Conservation (phyloP, 2,329 filamentous ascomycete genomes). For the Amauroascus niger region DNA sequence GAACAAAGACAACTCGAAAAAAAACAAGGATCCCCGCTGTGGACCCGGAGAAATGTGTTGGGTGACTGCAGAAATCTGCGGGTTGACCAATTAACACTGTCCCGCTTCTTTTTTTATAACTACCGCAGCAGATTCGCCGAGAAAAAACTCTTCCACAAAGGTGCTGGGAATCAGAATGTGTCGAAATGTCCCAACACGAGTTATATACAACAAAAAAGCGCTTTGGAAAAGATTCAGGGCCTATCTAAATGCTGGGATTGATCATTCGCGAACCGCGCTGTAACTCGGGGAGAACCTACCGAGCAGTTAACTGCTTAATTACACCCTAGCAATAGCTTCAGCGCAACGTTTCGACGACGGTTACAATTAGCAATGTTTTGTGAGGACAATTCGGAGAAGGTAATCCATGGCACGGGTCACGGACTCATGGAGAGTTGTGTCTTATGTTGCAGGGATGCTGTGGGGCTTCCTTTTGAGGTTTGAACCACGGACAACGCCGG, state of each 20-base stretch:
- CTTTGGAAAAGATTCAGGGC: background rate
- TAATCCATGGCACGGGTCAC: background rate
- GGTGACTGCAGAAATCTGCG: background rate
- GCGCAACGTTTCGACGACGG: background rate
- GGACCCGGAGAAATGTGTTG: background rate
- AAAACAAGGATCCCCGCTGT: background rate
- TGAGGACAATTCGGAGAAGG: background rate
- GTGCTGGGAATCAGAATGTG: background rate
- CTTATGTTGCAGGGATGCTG: background rate
- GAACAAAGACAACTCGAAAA: background rate
- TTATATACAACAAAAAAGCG: background rate
- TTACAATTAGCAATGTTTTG: background rate
- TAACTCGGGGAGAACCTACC: no score
- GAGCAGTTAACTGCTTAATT: no score
- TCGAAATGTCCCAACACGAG: background rate
- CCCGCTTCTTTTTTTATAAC: background rate
- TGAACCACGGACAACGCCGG: background rate
- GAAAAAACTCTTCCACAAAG: background rate
- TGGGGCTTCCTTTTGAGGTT: background rate
- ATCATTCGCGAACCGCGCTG: no score
- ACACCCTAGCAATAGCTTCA: background rate
- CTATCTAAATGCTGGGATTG: background rate
- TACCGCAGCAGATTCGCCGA: background rate
- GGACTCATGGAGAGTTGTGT: background rate
- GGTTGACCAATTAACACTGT: background rate